Percentiles rank a stretch among this genome's conserved stretches.
phyloP scores from a whole-genome alignment of 805 yeast species.

The Saturnispora galanensis region DNA sequence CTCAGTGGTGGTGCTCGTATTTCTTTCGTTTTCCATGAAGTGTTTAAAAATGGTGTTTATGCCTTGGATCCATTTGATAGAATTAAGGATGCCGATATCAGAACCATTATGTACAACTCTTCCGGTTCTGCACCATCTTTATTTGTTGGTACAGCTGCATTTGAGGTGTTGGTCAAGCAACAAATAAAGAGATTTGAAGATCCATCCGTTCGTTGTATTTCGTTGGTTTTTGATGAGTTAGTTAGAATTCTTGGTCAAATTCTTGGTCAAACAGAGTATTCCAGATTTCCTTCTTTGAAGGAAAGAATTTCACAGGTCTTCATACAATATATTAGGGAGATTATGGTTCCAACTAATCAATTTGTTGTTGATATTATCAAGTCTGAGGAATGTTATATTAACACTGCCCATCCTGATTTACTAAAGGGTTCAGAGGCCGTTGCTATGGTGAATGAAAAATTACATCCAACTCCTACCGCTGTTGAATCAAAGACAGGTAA shows the following conservation, averaged over 20 bases:
- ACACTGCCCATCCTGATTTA: constrained; percentile 96
- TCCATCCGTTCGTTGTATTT: constrained; percentile 81
- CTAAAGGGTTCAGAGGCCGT: constrained; percentile 92
- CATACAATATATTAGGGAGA: constrained; percentile 68
- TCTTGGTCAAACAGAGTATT: constrained; percentile 66
- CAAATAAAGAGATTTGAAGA: constrained; percentile 92
- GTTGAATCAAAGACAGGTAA: constrained; percentile 89
- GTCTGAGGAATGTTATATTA: constrained; percentile 88
- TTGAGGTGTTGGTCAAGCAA: constrained; percentile 90
- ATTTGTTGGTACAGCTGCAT: constrained; percentile 95
- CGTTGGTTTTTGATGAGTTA: constrained; percentile 86
- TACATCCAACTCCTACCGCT: constrained; percentile 69
- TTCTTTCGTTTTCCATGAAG: constrained; percentile 93
- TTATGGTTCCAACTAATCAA: constrained; percentile 73
- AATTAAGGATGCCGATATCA: constrained; percentile 87
- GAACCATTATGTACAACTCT: constrained; percentile 94
- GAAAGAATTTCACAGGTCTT: constrained; percentile 77
- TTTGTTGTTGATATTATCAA: constrained; percentile 76
- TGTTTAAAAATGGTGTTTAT: constrained; percentile 82
- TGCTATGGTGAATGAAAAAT: constrained; percentile 81
- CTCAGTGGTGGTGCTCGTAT: constrained; percentile 97
- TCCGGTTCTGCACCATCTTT: constrained; percentile 94
- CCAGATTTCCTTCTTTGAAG: constrained; percentile 85
- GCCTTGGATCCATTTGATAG: constrained; percentile 95
- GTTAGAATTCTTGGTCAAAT: constrained; percentile 84